Evolutionary conservation across 768 basidiomycete genomes (phyloP).

Genomic region (Psilocybe cubensis): DNA sequence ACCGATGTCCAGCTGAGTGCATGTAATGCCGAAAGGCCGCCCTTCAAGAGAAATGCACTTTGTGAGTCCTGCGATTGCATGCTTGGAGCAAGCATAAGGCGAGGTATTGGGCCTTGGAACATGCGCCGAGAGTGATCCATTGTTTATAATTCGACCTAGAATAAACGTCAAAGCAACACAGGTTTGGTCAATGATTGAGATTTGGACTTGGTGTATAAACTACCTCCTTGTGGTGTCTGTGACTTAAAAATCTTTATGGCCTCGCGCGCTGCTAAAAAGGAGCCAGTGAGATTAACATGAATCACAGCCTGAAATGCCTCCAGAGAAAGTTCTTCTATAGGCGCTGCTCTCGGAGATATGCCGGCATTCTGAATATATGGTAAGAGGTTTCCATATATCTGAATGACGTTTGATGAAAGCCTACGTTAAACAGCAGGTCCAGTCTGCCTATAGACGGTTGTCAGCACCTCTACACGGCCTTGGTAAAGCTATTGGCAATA

Average conservation of each 20-base stretch:
- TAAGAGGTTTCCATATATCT: neutral
- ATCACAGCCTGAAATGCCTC: slow-evolving; percentile 67
- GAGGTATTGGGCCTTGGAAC: slow-evolving; percentile 64
- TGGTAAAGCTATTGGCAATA: neutral
- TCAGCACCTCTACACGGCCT: neutral
- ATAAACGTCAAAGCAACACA: neutral
- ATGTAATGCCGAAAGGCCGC: slow-evolving; percentile 69
- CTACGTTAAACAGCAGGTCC: slow-evolving; percentile 82
- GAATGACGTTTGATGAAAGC: slow-evolving; percentile 16
- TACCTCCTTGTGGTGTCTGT: slow-evolving; percentile 75
- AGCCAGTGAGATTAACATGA: slow-evolving; percentile 71
- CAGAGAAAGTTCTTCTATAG: slow-evolving; percentile 64
- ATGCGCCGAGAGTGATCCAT: slow-evolving; percentile 78
- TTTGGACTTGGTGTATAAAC: slow-evolving; percentile 7
- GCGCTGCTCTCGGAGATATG: slow-evolving; percentile 46
- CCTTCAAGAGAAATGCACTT: slow-evolving; percentile 81
- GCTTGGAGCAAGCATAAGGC: slow-evolving; percentile 81
- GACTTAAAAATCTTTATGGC: slow-evolving; percentile 75
- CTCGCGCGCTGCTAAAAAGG: slow-evolving; percentile 78
- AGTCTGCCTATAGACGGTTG: slow-evolving; percentile 50
- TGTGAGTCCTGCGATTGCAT: slow-evolving; percentile 78
- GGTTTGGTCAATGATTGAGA: neutral
- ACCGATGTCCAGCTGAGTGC: slow-evolving; percentile 87
- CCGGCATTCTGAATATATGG: slow-evolving; percentile 70
- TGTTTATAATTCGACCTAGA: slow-evolving; percentile 80